These are phyloP conservation scores for Dimocarpus longan DNA, from an alignment of 345 rosid species.

Conservation along the genomic window DNA sequence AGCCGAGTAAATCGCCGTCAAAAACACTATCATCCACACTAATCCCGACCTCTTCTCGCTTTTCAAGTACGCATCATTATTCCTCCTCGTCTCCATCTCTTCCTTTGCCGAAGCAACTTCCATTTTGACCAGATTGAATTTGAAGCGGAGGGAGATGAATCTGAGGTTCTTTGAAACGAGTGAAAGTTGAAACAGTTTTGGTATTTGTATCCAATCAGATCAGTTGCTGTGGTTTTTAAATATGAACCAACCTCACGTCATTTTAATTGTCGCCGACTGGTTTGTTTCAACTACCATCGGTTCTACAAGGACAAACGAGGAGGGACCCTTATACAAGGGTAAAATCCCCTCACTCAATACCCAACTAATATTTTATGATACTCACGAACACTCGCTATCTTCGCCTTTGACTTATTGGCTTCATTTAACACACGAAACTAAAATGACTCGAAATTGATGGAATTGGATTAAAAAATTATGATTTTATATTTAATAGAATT, in stretches of 20 bases:
- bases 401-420: no score
- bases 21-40: slow-evolving; percentile 53
- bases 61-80: slow-evolving; percentile 7
- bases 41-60: slow-evolving; percentile 54
- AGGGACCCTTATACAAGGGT: no score
- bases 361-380: no score
- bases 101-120: slow-evolving; percentile 24
- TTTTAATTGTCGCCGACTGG: background rate
- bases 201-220: background rate
- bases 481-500: no score
- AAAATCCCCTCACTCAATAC: no score
- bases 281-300: background rate
- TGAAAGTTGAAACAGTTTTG: background rate
- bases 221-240: background rate
- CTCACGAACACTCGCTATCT: no score
- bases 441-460: no score
- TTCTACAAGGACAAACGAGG: no score
- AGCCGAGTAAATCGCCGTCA: slow-evolving; percentile 48
- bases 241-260: background rate
- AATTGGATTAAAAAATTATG: no score
- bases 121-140: slow-evolving; percentile 31
- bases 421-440: no score
- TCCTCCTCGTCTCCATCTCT: slow-evolving; percentile 11
- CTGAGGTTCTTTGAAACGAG: background rate
- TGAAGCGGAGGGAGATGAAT: background rate